Evolutionary conservation across 352 stramenopile genomes (phyloP).

Genomic region (Phytophthora pisi): DNA sequence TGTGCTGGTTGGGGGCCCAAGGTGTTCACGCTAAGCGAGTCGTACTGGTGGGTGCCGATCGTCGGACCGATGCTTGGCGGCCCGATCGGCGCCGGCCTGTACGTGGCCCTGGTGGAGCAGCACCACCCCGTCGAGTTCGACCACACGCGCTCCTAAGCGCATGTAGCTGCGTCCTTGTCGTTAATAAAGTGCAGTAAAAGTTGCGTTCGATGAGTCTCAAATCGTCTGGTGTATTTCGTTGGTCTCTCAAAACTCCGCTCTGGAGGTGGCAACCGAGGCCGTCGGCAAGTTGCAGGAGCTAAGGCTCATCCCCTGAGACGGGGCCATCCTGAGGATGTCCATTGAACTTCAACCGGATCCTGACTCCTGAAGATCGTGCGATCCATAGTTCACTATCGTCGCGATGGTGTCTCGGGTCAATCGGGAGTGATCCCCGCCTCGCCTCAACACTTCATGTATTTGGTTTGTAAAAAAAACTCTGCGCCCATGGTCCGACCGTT

Average conservation of each 20-base stretch:
- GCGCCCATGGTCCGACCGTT: conserved; percentile 4
- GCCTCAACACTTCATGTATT: not conserved
- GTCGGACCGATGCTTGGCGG: conserved; percentile 45
- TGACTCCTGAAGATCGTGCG: conserved; percentile 3
- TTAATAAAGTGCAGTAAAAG: conserved; percentile 30
- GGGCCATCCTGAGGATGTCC: conserved; percentile 6
- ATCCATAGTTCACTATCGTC: not conserved
- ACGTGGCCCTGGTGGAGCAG: conserved; percentile 40
- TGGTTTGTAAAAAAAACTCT: too few species aligned
- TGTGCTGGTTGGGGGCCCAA: conserved; percentile 45
- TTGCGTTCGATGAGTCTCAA: conserved; percentile 15
- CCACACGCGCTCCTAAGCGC: conserved; percentile 12
- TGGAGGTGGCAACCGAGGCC: not conserved
- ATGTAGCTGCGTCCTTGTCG: not conserved
- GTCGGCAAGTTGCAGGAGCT: not conserved
- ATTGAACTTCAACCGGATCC: conserved; percentile 16
- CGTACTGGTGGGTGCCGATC: conserved; percentile 69
- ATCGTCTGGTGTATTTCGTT: not conserved
- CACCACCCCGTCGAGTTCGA: conserved; percentile 43
- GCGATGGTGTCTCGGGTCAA: not conserved
- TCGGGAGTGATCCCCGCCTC: not conserved
- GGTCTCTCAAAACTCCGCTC: not conserved
- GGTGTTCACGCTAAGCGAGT: conserved; percentile 41
- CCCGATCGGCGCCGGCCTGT: conserved; percentile 36
- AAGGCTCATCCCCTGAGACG: not conserved